Base-by-base conservation (phyloP, 75 land plant species). In the Cunninghamia lanceolata region DNA sequence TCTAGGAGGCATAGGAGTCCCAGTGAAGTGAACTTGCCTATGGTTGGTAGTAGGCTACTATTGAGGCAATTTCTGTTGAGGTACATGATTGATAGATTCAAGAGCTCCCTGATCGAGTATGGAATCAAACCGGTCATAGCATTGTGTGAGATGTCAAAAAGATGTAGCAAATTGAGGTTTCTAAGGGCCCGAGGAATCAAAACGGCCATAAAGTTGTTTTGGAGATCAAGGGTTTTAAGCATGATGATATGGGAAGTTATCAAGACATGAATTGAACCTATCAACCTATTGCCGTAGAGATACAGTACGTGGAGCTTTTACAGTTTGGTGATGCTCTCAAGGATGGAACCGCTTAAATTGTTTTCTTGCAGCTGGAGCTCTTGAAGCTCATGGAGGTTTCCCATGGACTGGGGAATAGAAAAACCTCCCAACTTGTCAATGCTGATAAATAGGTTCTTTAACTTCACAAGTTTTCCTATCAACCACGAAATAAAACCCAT, bases 341-440 rank as follows among this genome's bases (percentile, higher is more conserved):
- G 93, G 11, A 93, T 86, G n/a, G n/a, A n/a, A n/a, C n/a, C n/a
- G n/a, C n/a, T n/a, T n/a, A n/a, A n/a, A n/a, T n/a, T n/a, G n/a
- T 94, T 94, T 40, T 70, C 80, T 28, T 92, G 88, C 53, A 94
- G 74, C 83, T 94, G 90, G 46, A 94, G 92, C 17, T 50, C 39
- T 28, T 85, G 84, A 15, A 95, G 93, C 4, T 78, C 25, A 5
- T 40, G 15, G 10, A 95, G 63, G 40, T 74, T 71, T 36, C 90
- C 88, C 21, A 94, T 34, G 21, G 25, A 32, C 5, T 53, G 53
- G 63, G 99, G 99, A 66, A 97, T 91, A 6, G 83, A 80, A 34
- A n/a, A n/a, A n/a, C 96, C 98, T 28, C 82, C 85, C 83, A 96
- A 45, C 28, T 85, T 79, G 88, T 96, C 94, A 39, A 85, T 87